These are phyloP conservation scores for Acanthamoeba royreba DNA, from an alignment of 208 protist genomes.

Conservation along the genomic window DNA sequence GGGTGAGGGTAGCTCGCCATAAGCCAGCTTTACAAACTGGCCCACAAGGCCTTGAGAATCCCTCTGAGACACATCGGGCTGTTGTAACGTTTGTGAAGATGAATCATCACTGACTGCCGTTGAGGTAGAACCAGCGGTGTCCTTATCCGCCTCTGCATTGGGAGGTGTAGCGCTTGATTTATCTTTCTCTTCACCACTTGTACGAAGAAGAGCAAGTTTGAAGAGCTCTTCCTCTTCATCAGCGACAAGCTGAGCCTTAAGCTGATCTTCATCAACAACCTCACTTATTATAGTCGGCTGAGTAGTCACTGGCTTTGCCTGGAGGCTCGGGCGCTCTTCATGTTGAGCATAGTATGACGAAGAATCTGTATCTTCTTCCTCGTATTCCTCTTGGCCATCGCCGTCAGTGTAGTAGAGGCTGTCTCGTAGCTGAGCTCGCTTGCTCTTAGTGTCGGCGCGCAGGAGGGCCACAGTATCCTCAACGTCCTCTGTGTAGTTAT, in stretches of 20 bases:
- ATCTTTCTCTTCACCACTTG: not conserved
- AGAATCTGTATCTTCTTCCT: not conserved
- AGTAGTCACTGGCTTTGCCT: too few relatives aligned
- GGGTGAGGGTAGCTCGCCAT: too few relatives aligned
- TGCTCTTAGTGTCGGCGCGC: conserved; percentile 23
- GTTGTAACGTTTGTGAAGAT: too few relatives aligned
- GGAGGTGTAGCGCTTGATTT: not conserved
- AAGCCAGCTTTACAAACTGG: too few relatives aligned
- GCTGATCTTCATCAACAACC: too few relatives aligned
- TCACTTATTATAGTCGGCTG: too few relatives aligned
- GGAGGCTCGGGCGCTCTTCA: too few relatives aligned
- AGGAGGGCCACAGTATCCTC: not conserved
- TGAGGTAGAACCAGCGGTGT: not conserved
- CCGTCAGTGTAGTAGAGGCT: conserved; percentile 11
- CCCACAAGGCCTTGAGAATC: too few relatives aligned
- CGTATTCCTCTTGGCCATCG: not conserved
- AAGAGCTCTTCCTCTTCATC: not conserved
- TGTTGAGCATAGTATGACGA: too few relatives aligned
- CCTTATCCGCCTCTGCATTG: not conserved
- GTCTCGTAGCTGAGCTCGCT: not conserved
- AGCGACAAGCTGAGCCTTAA: too few relatives aligned
- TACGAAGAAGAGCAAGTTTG: not conserved
- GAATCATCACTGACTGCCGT: not conserved
- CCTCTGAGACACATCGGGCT: too few relatives aligned
- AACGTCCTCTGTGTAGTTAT: not conserved